Evolutionary conservation across 345 rosid species (phyloP), one percentile per base, ranked within the genome.

Genomic region (Pistacia integerrima): DNA sequence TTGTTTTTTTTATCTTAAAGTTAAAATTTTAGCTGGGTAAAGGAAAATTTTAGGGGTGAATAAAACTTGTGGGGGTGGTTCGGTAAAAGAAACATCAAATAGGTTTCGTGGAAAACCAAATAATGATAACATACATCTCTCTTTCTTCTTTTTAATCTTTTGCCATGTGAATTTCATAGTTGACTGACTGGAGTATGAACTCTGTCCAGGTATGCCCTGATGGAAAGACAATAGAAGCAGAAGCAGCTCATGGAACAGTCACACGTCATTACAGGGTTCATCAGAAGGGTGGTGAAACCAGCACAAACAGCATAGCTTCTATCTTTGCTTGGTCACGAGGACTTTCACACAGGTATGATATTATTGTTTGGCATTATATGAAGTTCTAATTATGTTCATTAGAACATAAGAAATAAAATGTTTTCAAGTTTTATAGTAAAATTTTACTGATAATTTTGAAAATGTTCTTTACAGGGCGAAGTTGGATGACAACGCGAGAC

Each of bases 281-380:
- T 62, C 99, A 96, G 87, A 96, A 93, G 82, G 98, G 98, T 68
- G 99, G 99, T 25, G 98, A 96, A 86, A 96, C 99, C 76, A 96
- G 99, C 87, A 96, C 99, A 64, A 96, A 96, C 92, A 96, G 99
- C 77, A 93, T 96, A 78, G 99, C 99, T 48, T 96, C 99, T 56
- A 96, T 96, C 56, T 96, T 96, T 84, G 99, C 99, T 78, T 96
- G 99, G 99, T 82, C 98, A 11, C 82, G 97, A 48, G 99, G 99
- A 67, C 99, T 96, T 87, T 91, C 98, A 71, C 98, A 96, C 88
- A 93, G 99, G 99, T 91, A 82, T 22, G 22, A 14, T n/a, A 48
- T 33, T 36, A 14, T 36, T 8, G 46, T 3, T 8, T 41, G 46
- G 46, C 46, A 41, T 41, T 41, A 5, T 2, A 1, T 41, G 9